phyloP scores from a whole-genome alignment of 2,329 filamentous ascomycete genomes.

The Fusarium papillatum region DNA sequence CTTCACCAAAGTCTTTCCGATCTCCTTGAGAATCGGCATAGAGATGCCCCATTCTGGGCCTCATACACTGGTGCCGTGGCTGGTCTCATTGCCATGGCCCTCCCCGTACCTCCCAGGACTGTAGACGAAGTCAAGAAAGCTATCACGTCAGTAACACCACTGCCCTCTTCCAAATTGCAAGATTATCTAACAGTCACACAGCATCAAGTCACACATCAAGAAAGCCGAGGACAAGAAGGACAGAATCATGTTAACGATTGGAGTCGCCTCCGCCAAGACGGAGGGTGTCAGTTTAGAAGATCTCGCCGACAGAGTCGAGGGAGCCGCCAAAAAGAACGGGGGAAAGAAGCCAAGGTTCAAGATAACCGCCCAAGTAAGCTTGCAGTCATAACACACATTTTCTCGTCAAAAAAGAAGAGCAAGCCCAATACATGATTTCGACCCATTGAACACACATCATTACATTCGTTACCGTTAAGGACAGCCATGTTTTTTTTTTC shows the following conservation, averaged over 20 bases:
- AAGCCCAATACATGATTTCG: conserved; percentile 24
- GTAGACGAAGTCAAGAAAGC: conserved; percentile 49
- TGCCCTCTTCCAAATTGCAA: neutral
- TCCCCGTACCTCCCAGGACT: conserved; percentile 56
- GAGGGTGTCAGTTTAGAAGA: conserved; percentile 50
- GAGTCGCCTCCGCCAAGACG: conserved; percentile 45
- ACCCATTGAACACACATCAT: conserved; percentile 19
- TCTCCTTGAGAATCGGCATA: conserved; percentile 54
- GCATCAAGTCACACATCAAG: conserved; percentile 46
- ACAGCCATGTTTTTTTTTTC: conserved; percentile 20
- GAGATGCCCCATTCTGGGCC: conserved; percentile 64
- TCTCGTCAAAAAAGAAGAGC: conserved; percentile 23
- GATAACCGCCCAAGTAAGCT: conserved; percentile 47
- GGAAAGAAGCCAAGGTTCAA: conserved; percentile 49
- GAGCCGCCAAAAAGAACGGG: conserved; percentile 48
- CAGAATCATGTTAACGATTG: conserved; percentile 53
- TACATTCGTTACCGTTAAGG: conserved; percentile 34
- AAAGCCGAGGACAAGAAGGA: conserved; percentile 50
- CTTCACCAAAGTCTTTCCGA: conserved; percentile 58
- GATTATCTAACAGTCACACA: conserved; percentile 42
- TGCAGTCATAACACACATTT: conserved; percentile 38
- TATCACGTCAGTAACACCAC: conserved; percentile 54
- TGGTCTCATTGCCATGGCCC: conserved; percentile 56
- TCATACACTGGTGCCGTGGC: conserved; percentile 66
- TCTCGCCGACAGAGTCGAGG: conserved; percentile 51